These are phyloP conservation scores for Huiozyma naganishii DNA, from an alignment of 805 yeast species.

Conservation along the genomic window DNA sequence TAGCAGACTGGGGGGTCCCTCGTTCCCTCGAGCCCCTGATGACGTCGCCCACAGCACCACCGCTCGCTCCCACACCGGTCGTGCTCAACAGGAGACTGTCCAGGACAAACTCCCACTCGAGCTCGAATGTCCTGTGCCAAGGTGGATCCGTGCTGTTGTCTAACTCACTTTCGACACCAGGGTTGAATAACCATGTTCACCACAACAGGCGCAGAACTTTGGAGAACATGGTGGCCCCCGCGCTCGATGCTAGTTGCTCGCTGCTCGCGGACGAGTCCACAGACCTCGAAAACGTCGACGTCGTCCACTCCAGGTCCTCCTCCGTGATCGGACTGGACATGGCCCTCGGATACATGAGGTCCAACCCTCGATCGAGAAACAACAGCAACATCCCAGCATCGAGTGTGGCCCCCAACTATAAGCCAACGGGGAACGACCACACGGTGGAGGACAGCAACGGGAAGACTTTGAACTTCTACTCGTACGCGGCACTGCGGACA, in stretches of 20 bases:
- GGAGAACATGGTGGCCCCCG: constrained; percentile 72
- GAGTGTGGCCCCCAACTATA: constrained; percentile 4
- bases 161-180: too few species aligned
- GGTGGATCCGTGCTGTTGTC: too few species aligned
- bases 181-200: constrained; percentile 8
- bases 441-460: not conserved
- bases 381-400: not conserved
- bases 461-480: constrained; percentile 40
- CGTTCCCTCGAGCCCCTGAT: not conserved
- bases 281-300: constrained; percentile 58
- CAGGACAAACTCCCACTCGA: not conserved
- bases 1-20: constrained; percentile 4
- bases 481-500: constrained; percentile 70
- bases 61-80: not conserved
- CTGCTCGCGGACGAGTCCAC: constrained; percentile 45
- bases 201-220: constrained; percentile 28
- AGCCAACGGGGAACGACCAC: not conserved
- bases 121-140: not conserved
- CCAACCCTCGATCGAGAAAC: constrained; percentile 3
- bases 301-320: constrained; percentile 54
- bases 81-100: not conserved
- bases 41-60: not conserved
- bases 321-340: constrained; percentile 37
- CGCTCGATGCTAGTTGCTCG: constrained; percentile 66
- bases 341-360: constrained; percentile 26